These are phyloP conservation scores for Beauveria bassiana DNA, from an alignment of 2,329 filamentous ascomycete species.

Conservation along the genomic window DNA sequence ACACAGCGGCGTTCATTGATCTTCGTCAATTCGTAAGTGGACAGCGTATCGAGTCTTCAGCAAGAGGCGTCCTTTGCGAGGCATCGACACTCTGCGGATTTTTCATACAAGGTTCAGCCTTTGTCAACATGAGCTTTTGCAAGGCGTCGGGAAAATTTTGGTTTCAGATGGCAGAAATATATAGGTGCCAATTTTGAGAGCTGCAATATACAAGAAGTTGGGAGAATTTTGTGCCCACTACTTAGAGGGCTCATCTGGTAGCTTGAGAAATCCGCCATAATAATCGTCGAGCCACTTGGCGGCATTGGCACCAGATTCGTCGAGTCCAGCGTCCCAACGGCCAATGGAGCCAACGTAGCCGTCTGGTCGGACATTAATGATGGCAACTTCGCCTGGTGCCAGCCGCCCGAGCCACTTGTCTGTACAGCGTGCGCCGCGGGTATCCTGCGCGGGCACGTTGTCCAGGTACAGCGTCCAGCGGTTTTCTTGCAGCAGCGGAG, in stretches of 20 bases:
- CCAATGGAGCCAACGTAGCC: conserved; percentile 64
- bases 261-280: conserved; percentile 46
- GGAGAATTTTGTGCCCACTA: background rate
- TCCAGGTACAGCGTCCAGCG: conserved; percentile 69
- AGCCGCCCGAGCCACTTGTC: conserved; percentile 63
- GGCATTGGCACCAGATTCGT: conserved; percentile 43
- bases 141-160: background rate
- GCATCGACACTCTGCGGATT: background rate
- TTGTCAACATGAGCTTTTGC: background rate
- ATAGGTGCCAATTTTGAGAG: background rate
- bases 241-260: conserved; percentile 25
- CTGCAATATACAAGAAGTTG: background rate
- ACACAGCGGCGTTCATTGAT: background rate
- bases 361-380: conserved; percentile 64
- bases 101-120: background rate
- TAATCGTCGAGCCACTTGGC: conserved; percentile 48
- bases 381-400: conserved; percentile 47
- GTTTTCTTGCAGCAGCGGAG: conserved; percentile 52
- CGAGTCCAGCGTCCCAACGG: conserved; percentile 43
- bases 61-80: background rate
- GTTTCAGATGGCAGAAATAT: background rate
- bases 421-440: conserved; percentile 46
- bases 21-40: too few relatives aligned
- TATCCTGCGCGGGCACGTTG: conserved; percentile 50
- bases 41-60: background rate